Base-by-base conservation (phyloP, 805 yeast species). In the Lipomyces yamadae region DNA sequence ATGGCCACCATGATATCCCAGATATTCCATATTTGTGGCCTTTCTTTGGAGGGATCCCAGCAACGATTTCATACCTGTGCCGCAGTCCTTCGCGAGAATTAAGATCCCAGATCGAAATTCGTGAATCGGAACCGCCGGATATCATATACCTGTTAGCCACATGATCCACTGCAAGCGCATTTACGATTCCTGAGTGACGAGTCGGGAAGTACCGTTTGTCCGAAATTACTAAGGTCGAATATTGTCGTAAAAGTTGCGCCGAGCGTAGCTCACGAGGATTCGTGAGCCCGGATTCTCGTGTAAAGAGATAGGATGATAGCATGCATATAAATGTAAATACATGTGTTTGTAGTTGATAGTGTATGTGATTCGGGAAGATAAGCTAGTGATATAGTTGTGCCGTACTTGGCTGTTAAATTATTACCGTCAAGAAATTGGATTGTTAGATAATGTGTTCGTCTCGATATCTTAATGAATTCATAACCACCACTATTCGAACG, bases 1-100 rank as follows among this genome's bases (percentile, higher is more conserved):
- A 79, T 0, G 95, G 92, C 94, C 97, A 94, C 15, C 85, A 78
- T 0, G 96, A 89, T 0, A 93, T 81, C 0, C 97, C 97, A 75
- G 96, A 89, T 0, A 93, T 81, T 0, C 97, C 97, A 75, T 82
- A 91, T 24, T 79, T 76, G 74, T 93, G 98, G 0, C 82, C 85
- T 34, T 55, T 32, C 39, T 65, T 63, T 33, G 69, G 55, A 10
- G 53, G 50, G 3, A 63, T 62, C 58, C 60, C 18, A 13, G 59
- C 62, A 39, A 72, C 74, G 72, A 72, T 73, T 3, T 45, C 66
- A 61, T 65, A 58, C 58, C 67, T 54, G 58, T 68, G 65, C 56
- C 65, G 58, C 42, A 62, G 37, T 66, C 68, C 74, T n/a, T 70
- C 72, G 8, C 62, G 56, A 7, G 78, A 75, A 32, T 79, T 75